Evolutionary conservation across 164 flowering plant genomes (phyloP).

Genomic region (Tetracentron sinense): DNA sequence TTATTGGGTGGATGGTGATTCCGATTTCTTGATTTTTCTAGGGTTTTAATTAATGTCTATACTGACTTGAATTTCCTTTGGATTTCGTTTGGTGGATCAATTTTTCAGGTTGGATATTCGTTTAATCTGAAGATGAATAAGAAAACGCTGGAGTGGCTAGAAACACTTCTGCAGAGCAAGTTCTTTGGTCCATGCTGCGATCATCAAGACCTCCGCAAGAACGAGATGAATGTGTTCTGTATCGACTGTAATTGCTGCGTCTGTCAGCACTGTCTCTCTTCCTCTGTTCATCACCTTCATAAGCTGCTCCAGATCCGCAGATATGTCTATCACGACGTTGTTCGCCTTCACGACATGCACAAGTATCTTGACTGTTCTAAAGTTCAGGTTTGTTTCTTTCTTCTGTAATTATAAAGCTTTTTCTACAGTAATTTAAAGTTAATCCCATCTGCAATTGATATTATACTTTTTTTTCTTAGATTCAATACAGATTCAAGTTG

Average conservation of each 20-base stretch:
- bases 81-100: neutral
- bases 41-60: neutral
- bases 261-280: conserved; percentile 52
- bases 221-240: conserved; percentile 63
- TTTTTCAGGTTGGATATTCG: conserved; percentile 11
- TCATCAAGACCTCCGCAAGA: conserved; percentile 31
- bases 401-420: too few species aligned
- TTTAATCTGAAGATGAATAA: neutral
- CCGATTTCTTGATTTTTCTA: neutral
- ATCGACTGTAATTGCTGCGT: conserved; percentile 45
- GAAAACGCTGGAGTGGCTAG: conserved; percentile 20
- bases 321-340: conserved; percentile 69
- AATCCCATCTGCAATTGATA: too few species aligned
- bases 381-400: conserved; percentile 47
- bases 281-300: conserved; percentile 32
- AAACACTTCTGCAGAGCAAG: conserved; percentile 10
- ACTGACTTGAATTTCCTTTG: neutral
- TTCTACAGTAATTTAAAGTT: too few species aligned
- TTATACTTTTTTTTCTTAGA: too few species aligned
- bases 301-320: conserved; percentile 56
- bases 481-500: too few species aligned
- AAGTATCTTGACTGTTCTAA: conserved; percentile 54
- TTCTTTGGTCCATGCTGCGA: conserved; percentile 19
- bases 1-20: neutral
- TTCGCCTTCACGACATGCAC: conserved; percentile 61